These are phyloP conservation scores for Brassica balearica DNA, from an alignment of 441 rosid genomes.

Conservation along the genomic window DNA sequence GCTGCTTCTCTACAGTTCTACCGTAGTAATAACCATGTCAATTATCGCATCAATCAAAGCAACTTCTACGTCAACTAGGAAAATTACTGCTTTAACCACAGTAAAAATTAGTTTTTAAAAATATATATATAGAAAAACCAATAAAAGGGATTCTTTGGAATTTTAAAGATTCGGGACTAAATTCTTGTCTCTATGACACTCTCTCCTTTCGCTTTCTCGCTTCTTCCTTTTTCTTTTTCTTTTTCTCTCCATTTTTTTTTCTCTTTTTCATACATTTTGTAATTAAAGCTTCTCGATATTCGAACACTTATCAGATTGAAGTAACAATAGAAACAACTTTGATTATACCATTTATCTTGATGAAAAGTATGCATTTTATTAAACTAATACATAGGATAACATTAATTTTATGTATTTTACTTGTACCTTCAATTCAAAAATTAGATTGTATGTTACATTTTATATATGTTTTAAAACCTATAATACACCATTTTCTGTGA, in stretches of 20 bases:
- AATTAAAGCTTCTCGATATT: conserved; percentile 18
- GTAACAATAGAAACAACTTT: background rate
- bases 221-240: conserved; percentile 25
- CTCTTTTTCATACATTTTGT: background rate
- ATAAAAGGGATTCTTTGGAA: conserved; percentile 48
- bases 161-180: conserved; percentile 73
- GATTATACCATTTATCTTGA: background rate
- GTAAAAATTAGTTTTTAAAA: conserved; percentile 2
- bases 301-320: conserved; percentile 6
- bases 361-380: background rate
- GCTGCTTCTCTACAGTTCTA: conserved; percentile 19
- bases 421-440: background rate
- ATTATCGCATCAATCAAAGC: conserved; percentile 43
- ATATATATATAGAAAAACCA: background rate
- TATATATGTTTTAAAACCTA: too few species aligned
- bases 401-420: background rate
- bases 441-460: background rate
- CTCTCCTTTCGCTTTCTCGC: conserved; percentile 52
- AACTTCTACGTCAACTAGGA: conserved; percentile 13
- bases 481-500: too few species aligned
- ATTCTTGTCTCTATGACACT: conserved; percentile 33
- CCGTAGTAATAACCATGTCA: conserved; percentile 35
- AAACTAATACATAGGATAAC: background rate
- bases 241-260: conserved; percentile 8
- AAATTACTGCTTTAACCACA: conserved; percentile 29